Base-by-base conservation (phyloP, 805 yeast species). In the Pichia phayaonensis region DNA sequence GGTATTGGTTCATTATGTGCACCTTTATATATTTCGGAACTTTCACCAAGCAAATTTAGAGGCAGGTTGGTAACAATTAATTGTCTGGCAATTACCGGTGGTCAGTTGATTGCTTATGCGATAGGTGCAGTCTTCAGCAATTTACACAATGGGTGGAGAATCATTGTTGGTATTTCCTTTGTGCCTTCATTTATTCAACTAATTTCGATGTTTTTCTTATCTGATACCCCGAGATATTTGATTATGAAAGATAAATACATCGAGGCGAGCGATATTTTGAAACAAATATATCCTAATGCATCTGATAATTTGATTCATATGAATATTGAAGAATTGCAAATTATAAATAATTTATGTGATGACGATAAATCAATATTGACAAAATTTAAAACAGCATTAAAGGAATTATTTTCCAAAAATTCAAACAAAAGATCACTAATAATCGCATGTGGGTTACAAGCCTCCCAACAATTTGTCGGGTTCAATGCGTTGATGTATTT, bases 401-500 rank as follows among this genome's bases (percentile, higher is more conserved):
- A 65, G 53, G 60, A 73, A 26, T 65, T 76, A 52, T 79, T 75
- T 58, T 52, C 60, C 4, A 61, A 61, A 18, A 70, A 71, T 18
- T 75, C 79, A 5, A 77, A 77, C 61, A 68, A 70, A 43, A 69
- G 83, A 51, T 81, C 81, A 3, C 68, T 77, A 47, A 64, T 76
- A 21, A 70, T 77, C 51, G 81, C 76, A 2, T 77, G 82, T 66
- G 81, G 82, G 13, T 68, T 77, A 50, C 82, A 77, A 57, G 81
- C 79, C 23, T 70, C 73, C 52, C 83, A 77, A 61, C 83, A 77
- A 58, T 73, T 77, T 54, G 76, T 80, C 20, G 83, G 83, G 5
- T 77, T 77, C 65, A 77, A 77, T 63, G 76, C 81, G 11, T 66
- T 77, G 58, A 77, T 77, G 81, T 77, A 76, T 61, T 77, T 77